These are phyloP conservation scores for Diplogelasinospora grovesii DNA, from an alignment of 495 filamentous ascomycete genomes.

Conservation along the genomic window DNA sequence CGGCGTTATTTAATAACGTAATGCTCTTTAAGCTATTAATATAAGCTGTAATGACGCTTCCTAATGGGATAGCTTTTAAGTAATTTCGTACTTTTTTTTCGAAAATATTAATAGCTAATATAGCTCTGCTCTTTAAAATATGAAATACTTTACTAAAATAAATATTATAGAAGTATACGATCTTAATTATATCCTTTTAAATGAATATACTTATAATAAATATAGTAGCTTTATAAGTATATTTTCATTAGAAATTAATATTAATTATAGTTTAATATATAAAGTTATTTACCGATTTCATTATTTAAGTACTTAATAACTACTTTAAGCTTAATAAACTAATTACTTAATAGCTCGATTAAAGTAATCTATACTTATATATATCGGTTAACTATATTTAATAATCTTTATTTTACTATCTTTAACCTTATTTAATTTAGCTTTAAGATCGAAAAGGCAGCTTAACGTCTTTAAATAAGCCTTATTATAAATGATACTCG, in stretches of 20 bases:
- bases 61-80: neutral
- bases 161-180: slow-evolving; percentile 37
- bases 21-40: slow-evolving; percentile 40
- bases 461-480: slow-evolving; percentile 17
- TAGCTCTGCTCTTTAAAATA: slow-evolving; percentile 28
- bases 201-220: slow-evolving; percentile 36
- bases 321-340: no score
- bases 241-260: no score
- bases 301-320: no score
- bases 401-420: slow-evolving; percentile 18
- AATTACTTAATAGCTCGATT: no score
- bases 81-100: neutral
- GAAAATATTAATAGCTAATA: slow-evolving; percentile 23
- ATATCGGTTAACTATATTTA: no score
- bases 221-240: no score
- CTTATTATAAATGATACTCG: slow-evolving; percentile 14
- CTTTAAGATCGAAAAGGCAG: slow-evolving; percentile 26
- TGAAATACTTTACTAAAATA: slow-evolving; percentile 15
- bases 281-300: no score
- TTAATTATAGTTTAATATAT: no score
- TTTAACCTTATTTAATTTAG: slow-evolving; percentile 7
- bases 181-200: slow-evolving; percentile 39
- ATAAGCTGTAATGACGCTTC: slow-evolving; percentile 29
- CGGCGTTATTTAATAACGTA: slow-evolving; percentile 37
- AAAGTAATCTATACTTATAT: no score